Conservation (phyloP, 2,329 filamentous ascomycete species). For the Monosporascus sp. region DNA sequence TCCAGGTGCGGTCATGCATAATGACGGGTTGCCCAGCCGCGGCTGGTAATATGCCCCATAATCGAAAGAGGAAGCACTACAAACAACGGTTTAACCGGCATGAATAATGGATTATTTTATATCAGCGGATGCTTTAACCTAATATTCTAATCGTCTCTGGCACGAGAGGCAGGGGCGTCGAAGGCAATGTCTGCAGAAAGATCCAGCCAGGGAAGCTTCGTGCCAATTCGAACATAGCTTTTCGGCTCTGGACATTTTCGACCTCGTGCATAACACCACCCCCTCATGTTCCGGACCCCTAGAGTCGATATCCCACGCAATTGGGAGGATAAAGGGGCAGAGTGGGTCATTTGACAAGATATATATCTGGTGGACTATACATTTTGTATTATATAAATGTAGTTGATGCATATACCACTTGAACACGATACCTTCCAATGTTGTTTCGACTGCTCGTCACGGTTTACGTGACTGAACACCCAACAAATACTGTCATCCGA, state of each 20-base stretch:
- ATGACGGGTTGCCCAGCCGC: not conserved
- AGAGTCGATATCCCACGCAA: not conserved
- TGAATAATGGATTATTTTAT: constrained; percentile 1
- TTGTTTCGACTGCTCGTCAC: too few species aligned
- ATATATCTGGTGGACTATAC: not conserved
- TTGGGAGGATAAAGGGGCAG: not conserved
- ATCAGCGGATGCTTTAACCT: not conserved
- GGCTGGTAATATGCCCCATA: not conserved
- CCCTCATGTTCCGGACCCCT: not conserved
- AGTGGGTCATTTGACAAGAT: not conserved
- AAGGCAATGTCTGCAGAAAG: not conserved
- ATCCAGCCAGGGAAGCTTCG: not conserved
- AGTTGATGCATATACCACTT: not conserved
- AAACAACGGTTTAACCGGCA: not conserved
- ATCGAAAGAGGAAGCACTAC: not conserved
- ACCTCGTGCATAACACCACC: not conserved
- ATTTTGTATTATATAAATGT: not conserved
- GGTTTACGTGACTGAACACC: too few species aligned
- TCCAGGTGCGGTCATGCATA: not conserved
- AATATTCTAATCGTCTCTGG: not conserved
- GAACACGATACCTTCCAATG: not conserved
- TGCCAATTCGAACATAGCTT: not conserved
- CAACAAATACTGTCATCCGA: too few species aligned
- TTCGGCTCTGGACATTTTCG: not conserved
- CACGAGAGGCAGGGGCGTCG: not conserved